Base-by-base conservation (phyloP, 768 basidiomycete species). In the Agrocybe chaxingu region DNA sequence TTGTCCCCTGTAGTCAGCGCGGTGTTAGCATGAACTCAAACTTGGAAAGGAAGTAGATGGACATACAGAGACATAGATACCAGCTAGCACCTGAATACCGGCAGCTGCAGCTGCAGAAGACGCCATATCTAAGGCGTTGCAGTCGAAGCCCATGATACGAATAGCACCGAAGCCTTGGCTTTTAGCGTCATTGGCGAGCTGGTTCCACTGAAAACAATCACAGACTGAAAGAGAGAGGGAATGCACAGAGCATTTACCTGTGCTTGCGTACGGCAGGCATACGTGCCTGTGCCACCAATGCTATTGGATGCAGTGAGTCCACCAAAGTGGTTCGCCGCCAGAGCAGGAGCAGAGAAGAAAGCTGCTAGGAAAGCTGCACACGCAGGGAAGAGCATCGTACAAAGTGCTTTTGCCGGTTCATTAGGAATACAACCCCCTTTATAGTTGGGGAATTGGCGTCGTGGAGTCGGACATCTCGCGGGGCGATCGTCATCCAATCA, bases 111-210 rank as follows among this genome's bases (percentile, higher is more conserved):
- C 68, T 0, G 73, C 71, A 7, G 66, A 61, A 3, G 73, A 72
- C 8, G 70, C 70, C 45, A 60, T 32, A 34, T 68, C 66, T 7
- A 74, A 56, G 12, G 71, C 70, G 48, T 70, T 62, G 48, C 71
- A 73, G 41, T 74, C 71, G 47, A 74, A 71, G 11, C 68, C 71
- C 3, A 63, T 45, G 38, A 74, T 68, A 31, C 69, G 67, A 51
- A 73, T 66, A 7, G 70, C 57, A 7, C 47, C 54, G 58, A 73
- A 72, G 4, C 70, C 71, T 31, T 62, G 48, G 16, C 47, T 49
- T 47, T 55, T 64, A 4, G 70, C 69, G 30, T 66, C 59, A 9
- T 49, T 61, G 8, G 70, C 71, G 8, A 73, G 38, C 7, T 57
- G 39, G 46, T 70, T 72, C 71, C 71, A 73, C 70, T 73, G n/a